These are phyloP conservation scores for Diaporthe sp. DNA, from an alignment of 2,329 filamentous ascomycete species.

Conservation along the genomic window DNA sequence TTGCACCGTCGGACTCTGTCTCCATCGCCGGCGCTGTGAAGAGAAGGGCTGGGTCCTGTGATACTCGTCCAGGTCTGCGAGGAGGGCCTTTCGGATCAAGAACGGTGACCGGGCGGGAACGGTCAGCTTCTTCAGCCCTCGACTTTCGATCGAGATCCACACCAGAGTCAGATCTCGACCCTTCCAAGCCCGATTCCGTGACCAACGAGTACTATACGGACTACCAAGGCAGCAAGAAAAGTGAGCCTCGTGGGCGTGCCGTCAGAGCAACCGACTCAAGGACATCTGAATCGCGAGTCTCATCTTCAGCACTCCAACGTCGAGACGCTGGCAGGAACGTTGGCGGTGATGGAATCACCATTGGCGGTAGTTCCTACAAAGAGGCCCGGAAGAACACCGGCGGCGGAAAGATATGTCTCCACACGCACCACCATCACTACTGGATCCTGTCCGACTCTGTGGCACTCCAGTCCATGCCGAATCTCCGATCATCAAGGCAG, in stretches of 20 bases:
- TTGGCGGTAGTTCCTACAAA: not conserved
- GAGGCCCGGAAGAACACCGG: not conserved
- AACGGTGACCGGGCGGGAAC: not conserved
- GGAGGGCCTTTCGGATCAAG: not conserved
- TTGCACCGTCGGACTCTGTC: constrained; percentile 35
- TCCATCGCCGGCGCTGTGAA: constrained; percentile 14
- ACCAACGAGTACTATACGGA: not conserved
- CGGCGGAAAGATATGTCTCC: constrained; percentile 57
- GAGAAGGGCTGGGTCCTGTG: not conserved
- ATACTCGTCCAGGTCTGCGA: not conserved
- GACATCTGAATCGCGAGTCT: not conserved
- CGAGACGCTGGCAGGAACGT: not conserved
- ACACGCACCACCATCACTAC: constrained; percentile 74
- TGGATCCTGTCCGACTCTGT: constrained; percentile 52
- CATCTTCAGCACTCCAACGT: constrained; percentile 3
- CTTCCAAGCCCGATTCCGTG: not conserved
- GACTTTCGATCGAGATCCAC: constrained; percentile 15
- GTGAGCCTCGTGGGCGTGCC: not conserved
- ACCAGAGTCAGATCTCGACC: constrained; percentile 6
- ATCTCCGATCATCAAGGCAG: constrained; percentile 33
- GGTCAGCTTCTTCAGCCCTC: constrained; percentile 10
- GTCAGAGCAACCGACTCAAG: not conserved
- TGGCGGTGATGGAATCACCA: not conserved
- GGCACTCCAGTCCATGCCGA: constrained; percentile 22
- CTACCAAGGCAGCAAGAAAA: not conserved